Evolutionary conservation across 2,329 filamentous ascomycete species (phyloP).

Genomic region (Ophiostoma sp.): DNA sequence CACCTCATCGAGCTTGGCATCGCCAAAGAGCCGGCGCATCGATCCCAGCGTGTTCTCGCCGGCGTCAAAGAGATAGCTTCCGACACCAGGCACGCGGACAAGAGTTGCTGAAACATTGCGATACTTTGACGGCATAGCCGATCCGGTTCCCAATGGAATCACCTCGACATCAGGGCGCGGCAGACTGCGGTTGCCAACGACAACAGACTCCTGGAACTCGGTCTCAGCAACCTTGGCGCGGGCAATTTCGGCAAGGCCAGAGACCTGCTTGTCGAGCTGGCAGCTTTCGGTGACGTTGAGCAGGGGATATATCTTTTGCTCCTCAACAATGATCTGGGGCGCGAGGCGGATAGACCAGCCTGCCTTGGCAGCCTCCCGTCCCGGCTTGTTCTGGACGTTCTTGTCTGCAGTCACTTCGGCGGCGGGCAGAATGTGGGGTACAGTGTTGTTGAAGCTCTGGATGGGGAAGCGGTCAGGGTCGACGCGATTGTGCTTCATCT

Average conservation of each 20-base stretch:
- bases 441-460: conserved; percentile 57
- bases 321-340: conserved; percentile 43
- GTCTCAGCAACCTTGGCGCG: conserved; percentile 39
- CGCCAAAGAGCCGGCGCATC: conserved; percentile 65
- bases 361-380: conserved; percentile 39
- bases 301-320: conserved; percentile 43
- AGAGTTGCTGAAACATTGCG: conserved; percentile 91
- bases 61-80: conserved; percentile 86
- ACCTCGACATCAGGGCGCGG: conserved; percentile 62
- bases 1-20: conserved; percentile 60
- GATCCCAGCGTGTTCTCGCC: conserved; percentile 92
- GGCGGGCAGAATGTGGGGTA: not conserved
- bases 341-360: conserved; percentile 46
- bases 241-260: conserved; percentile 49
- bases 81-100: conserved; percentile 73
- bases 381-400: not conserved
- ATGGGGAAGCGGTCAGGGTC: conserved; percentile 69
- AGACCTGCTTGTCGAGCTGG: conserved; percentile 41
- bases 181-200: conserved; percentile 50
- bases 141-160: conserved; percentile 84
- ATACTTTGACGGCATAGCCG: conserved; percentile 83
- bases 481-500: conserved; percentile 64
- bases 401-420: not conserved
- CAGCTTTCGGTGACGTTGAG: conserved; percentile 46
- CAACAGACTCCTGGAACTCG: conserved; percentile 46